A percentile compares a stretch with the other conserved stretches of the same genome.
phyloP scores from a whole-genome alignment of 352 stramenopile species.

The Phytopythium chamaehyphon region DNA sequence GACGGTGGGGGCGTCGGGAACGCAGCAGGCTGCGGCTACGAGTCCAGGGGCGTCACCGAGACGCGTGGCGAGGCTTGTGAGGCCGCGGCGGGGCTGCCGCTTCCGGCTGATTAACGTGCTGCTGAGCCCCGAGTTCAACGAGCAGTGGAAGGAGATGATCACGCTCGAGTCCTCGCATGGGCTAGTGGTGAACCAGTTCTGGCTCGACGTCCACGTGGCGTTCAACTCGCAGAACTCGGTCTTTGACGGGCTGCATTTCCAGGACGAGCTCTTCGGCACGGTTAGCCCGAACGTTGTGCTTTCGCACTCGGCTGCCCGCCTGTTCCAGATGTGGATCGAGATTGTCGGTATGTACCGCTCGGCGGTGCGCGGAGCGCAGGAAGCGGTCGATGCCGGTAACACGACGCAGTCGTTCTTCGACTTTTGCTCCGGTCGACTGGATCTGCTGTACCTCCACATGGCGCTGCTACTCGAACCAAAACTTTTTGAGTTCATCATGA shows the following conservation, averaged over 20 bases:
- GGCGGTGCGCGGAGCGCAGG: conserved; percentile 25
- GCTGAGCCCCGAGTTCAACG: conserved; percentile 50
- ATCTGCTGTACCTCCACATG: conserved; percentile 71
- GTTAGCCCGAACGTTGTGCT: conserved; percentile 42
- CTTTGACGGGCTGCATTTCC: conserved; percentile 53
- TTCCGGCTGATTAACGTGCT: conserved; percentile 73
- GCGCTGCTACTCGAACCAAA: conserved; percentile 47
- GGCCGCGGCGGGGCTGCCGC: conserved; percentile 48
- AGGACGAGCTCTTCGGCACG: conserved; percentile 58
- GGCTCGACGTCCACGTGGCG: conserved; percentile 53
- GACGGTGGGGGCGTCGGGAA: background rate
- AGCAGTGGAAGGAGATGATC: conserved; percentile 47
- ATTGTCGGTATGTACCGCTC: conserved; percentile 50
- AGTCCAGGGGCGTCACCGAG: background rate
- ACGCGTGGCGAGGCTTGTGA: conserved; percentile 2
- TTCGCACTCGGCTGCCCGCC: conserved; percentile 34
- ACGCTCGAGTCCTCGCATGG: conserved; percentile 5
- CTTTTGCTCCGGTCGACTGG: conserved; percentile 46
- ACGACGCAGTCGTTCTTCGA: conserved; percentile 50
- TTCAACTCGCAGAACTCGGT: conserved; percentile 41
- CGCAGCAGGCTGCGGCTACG: background rate
- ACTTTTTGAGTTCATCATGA: conserved; percentile 44
- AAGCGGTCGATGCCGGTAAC: conserved; percentile 20
- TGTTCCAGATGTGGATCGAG: conserved; percentile 64
- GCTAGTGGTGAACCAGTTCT: conserved; percentile 43